Evolutionary conservation across 345 rosid species (phyloP), one percentile per base, ranked within the genome.

Genomic region (Triadica sebifera): DNA sequence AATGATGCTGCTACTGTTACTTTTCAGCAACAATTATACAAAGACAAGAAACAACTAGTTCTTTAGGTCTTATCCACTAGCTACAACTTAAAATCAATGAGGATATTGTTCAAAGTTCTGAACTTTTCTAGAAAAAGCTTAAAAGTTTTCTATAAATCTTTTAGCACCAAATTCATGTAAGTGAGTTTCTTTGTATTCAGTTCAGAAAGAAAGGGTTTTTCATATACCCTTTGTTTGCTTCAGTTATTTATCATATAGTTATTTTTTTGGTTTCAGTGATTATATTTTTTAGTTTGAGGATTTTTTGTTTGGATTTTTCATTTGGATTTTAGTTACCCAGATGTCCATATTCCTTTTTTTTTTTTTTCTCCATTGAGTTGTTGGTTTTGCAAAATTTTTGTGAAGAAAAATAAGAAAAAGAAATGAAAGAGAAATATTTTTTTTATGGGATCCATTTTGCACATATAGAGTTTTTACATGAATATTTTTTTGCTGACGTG

Each of bases 71-170:
- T 86, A 83, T 76, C 89, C 94, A 74, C 77, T 89, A 20, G 70
- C 82, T 22, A 67, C 91, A 0, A 87, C 82, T 72, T 81, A 74
- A 52, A 87, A 81, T 58, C n/a, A n/a, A n/a, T n/a, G 85, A 90
- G 57, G 92, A 94, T 71, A 81, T 92, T 77, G 82, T 81, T 73
- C 93, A 82, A 70, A 86, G 74, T 78, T 69, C 94, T 10, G 83
- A 78, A 63, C 91, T 90, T 82, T 94, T 92, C 85, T 86, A 88
- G 91, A 89, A 85, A 71, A 88, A 87, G 82, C 89, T 94, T 71
- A 79, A 68, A 64, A n/a, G 83, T 84, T 84, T 84, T 90, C 59
- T 89, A 84, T 60, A 72, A 74, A 37, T 80, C 86, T 0, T 76
- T 81, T 67, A 87, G 82, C 61, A 77, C 82, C 67, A 85, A 84